Evolutionary conservation across 345 rosid species (phyloP).

Genomic region (Hibiscus syriacus): DNA sequence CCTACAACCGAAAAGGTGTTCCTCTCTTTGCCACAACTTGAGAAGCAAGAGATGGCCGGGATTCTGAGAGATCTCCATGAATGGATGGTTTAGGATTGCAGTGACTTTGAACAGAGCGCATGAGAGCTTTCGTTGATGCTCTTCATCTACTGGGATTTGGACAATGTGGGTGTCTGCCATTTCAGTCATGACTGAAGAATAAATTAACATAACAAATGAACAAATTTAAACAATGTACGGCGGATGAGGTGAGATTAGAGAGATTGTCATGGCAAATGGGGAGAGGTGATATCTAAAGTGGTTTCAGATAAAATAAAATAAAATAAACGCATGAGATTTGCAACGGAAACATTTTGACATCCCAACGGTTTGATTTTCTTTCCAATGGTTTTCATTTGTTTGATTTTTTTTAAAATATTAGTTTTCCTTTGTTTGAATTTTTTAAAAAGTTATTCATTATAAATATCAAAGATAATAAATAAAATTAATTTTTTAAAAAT

Average conservation of each 20-base stretch:
- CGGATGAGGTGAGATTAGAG: background rate
- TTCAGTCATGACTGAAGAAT: constrained; percentile 34
- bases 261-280: background rate
- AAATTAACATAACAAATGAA: background rate
- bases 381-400: too few relatives aligned
- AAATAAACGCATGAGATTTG: background rate
- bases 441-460: too few relatives aligned
- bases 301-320: background rate
- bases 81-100: constrained; percentile 80
- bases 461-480: too few relatives aligned
- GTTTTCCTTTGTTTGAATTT: too few relatives aligned
- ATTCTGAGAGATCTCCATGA: constrained; percentile 75
- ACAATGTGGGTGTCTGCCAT: constrained; percentile 63
- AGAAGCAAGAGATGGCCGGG: constrained; percentile 92
- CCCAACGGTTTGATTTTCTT: too few relatives aligned
- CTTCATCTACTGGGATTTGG: constrained; percentile 72
- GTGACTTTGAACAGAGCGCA: constrained; percentile 26
- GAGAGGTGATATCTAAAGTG: background rate
- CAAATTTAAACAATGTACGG: too few relatives aligned
- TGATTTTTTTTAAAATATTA: too few relatives aligned
- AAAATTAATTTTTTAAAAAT: too few relatives aligned
- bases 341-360: background rate
- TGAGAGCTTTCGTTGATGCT: constrained; percentile 46
- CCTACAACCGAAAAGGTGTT: constrained; percentile 44
- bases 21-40: constrained; percentile 93